These are phyloP conservation scores for Curvularia eragrostidis DNA, from an alignment of 2,329 filamentous ascomycete species.

Conservation along the genomic window DNA sequence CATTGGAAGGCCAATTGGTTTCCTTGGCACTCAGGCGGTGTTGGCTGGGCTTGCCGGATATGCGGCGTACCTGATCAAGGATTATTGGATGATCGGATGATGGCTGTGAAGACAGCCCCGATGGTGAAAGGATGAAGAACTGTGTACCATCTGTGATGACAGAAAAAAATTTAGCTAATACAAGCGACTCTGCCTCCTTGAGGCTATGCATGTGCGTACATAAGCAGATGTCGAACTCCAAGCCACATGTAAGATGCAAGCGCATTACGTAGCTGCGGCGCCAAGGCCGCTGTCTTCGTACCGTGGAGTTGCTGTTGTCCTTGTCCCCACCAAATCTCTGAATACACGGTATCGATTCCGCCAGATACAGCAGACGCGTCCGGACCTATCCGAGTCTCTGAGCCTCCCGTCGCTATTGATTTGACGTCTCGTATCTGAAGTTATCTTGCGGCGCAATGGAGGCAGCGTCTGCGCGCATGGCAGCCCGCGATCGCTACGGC, in stretches of 20 bases:
- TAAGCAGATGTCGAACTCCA: neutral
- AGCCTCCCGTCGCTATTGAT: neutral
- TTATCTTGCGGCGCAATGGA: slow-evolving; percentile 65
- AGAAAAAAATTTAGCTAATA: neutral
- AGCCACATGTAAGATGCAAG: slow-evolving; percentile 11
- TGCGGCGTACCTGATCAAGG: slow-evolving; percentile 41
- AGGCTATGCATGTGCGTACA: slow-evolving; percentile 3
- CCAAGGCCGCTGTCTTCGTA: slow-evolving; percentile 22
- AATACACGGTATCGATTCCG: slow-evolving; percentile 19
- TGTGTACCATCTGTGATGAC: neutral
- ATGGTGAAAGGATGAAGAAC: neutral
- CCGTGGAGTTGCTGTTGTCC: slow-evolving; percentile 17
- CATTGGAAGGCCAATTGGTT: slow-evolving; percentile 36
- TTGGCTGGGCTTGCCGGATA: slow-evolving; percentile 41
- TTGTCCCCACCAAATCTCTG: slow-evolving; percentile 24
- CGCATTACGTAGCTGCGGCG: slow-evolving; percentile 26
- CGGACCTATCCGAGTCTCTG: slow-evolving; percentile 1
- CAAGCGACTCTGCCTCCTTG: neutral
- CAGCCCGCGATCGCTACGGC: slow-evolving; percentile 91
- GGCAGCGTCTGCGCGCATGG: slow-evolving; percentile 93
- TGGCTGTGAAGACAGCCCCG: neutral
- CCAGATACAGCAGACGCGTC: slow-evolving; percentile 9
- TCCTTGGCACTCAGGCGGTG: slow-evolving; percentile 41
- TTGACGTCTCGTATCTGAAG: neutral
- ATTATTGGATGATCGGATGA: slow-evolving; percentile 33